Percentiles rank a stretch among this genome's conserved stretches.
phyloP scores from a whole-genome alignment of 768 basidiomycete species.

The Cystobasidium ongulense region DNA sequence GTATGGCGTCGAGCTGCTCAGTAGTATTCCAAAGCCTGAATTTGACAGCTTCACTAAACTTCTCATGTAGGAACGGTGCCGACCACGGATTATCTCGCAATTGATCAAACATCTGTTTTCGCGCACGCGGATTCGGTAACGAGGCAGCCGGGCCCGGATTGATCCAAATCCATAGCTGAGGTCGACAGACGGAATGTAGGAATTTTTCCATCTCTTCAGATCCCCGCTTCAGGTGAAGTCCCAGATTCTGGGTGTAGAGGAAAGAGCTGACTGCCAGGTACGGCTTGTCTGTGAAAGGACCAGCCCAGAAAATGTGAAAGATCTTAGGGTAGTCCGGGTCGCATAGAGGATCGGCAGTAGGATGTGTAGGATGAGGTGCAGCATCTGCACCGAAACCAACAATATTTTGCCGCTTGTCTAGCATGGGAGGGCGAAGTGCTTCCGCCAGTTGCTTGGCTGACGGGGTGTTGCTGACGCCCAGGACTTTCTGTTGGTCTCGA shows the following conservation, averaged over 20 bases:
- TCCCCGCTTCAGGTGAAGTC: conserved; percentile 57
- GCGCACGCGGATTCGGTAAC: conserved; percentile 72
- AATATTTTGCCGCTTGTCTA: conserved; percentile 45
- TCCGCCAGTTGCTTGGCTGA: not conserved
- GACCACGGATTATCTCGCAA: conserved; percentile 82
- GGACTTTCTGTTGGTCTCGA: conserved; percentile 9
- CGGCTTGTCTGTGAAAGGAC: conserved; percentile 96
- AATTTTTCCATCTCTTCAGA: conserved; percentile 49
- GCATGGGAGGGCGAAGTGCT: conserved; percentile 50
- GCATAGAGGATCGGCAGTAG: conserved; percentile 62
- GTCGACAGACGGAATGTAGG: conserved; percentile 58
- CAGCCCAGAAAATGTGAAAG: conserved; percentile 99
- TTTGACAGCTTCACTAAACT: conserved; percentile 83
- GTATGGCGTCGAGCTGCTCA: conserved; percentile 83
- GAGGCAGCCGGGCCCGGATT: conserved; percentile 93
- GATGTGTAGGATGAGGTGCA: conserved; percentile 51
- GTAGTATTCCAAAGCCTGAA: conserved; percentile 99
- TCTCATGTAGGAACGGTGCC: conserved; percentile 81
- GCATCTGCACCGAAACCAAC: conserved; percentile 16
- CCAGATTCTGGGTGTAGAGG: conserved; percentile 89
- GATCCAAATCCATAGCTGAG: conserved; percentile 96
- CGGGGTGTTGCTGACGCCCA: not conserved
- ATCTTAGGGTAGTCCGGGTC: conserved; percentile 75
- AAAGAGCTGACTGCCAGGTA: conserved; percentile 91
- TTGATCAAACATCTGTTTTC: conserved; percentile 70